phyloP scores from a whole-genome alignment of 2,329 filamentous ascomycete genomes.

The Aureobasidium lini region DNA sequence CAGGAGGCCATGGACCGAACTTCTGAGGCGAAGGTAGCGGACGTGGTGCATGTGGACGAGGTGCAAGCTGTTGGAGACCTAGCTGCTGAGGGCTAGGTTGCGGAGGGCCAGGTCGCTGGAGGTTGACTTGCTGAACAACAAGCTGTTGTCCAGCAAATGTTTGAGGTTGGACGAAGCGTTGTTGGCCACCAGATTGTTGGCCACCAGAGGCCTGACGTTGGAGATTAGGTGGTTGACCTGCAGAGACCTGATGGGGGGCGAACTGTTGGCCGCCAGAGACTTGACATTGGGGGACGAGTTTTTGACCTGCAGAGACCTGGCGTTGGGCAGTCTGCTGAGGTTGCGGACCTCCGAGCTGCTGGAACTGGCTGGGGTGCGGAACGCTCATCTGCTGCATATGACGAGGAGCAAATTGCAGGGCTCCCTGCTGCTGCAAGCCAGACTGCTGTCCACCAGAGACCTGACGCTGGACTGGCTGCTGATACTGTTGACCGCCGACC shows the following conservation, averaged over 20 bases:
- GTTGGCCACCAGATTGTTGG: neutral
- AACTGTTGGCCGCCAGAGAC: no score
- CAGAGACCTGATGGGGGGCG: no score
- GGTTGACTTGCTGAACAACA: no score
- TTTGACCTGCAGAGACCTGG: neutral
- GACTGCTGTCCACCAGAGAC: no score
- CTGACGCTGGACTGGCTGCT: no score
- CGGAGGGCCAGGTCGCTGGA: neutral
- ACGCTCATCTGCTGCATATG: no score
- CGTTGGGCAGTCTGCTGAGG: no score
- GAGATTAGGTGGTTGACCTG: neutral
- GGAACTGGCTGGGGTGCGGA: no score
- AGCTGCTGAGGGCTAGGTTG: neutral
- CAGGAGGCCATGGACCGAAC: no score
- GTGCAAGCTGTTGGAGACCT: neutral
- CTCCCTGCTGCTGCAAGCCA: no score
- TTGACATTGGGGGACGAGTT: neutral
- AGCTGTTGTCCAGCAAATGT: neutral
- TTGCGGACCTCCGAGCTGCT: no score
- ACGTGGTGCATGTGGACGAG: neutral
- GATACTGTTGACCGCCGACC: neutral
- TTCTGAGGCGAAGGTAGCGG: neutral
- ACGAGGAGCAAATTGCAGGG: no score
- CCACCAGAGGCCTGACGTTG: neutral
- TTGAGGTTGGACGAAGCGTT: neutral